Base-by-base conservation (phyloP, 2,329 filamentous ascomycete species). In the Sarocladiaceae sp. region DNA sequence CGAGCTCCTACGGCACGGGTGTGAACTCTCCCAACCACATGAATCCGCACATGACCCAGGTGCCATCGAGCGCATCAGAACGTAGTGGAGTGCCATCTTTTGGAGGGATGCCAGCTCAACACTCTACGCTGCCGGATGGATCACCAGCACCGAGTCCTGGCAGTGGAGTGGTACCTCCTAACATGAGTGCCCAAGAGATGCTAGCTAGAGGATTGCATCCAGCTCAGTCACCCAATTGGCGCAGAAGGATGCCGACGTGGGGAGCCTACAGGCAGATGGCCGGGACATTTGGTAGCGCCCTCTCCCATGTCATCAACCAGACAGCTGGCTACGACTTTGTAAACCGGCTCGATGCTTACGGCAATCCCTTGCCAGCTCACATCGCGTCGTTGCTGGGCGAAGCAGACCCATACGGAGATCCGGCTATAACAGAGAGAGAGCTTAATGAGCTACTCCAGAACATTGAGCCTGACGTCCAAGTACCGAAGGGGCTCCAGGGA, bases 381-480 rank as follows among this genome's bases (percentile, higher is more conserved):
- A 40, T 71, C 6, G 47, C 51, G n/a, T 51, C 55, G 41, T 61
- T 61, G 32, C 39, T 69, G 21, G 51, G 64, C 19, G 61, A 65
- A 44, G 55, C 56, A 15, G 57, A 59, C 15, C 58, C 39, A 16
- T 31, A 27, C 18, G 39, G 10, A 5, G 64, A 69, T 45, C 58
- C 67, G 9, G 55, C 59, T 26, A 59, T 68, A 43, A 66, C 62
- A 2, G 61, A 74, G n/a, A 73, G 84, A 47, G 83, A 89, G 54
- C 76, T 91, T 45, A 76, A 84, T 50, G 72, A 80, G 20, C 64
- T 91, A 4, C 65, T 91, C 10, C 72, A 80, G 34, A 88, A 87
- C 48, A 89, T 90, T 50, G 73, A 80, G 18, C 82, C 85, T 0
- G 86, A 90, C 53, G 73, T 80, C 55, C 80, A 85, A 6, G 71